Base-by-base conservation (phyloP, 2,329 filamentous ascomycete genomes). In the Lithohypha guttulata region DNA sequence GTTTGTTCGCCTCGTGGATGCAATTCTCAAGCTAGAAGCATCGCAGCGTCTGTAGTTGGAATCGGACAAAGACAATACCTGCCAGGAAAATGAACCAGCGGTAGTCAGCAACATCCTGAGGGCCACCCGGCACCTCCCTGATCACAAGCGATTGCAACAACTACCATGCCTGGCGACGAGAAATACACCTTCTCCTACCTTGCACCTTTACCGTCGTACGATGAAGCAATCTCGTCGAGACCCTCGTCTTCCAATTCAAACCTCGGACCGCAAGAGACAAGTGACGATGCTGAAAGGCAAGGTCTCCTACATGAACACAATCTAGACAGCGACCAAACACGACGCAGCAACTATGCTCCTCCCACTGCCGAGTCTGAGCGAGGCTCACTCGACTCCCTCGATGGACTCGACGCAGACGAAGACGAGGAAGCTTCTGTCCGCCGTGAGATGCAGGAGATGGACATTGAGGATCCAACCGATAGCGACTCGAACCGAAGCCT, bases 391-490 rank as follows among this genome's bases (percentile, higher is more conserved):
- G 78, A 71, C 51, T 75, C 72, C 44, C 66, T 66, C 34, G 60
- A 57, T 65, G 74, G 60, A 59, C 70, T 55, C 61, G 70, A 64
- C 58, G 52, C 63, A 58, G 51, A 65, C 65, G 62, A 82, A 48
- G 51, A 65, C 65, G 62, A 82, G 48, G 66, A 68, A 34, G 75
- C 74, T 21, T 75, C 78, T 46, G 71, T 91, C 52, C 77, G 84
- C 46, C 73, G 81, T 49, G 84, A 91, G 61, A 80, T 96, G 65
- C 77, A 93, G 55, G 82, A 95, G 70, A 78, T 93, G 71, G 85
- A 93, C 51, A 75, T 93, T 28, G 74, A 85, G 53, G 85, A 93
- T 50, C 75, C 77, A 19, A 51, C 44, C 22, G 51, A 55, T 37
- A 46, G 42, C 13, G 58, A 44, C 38, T 45, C 50, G 22, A 46